Conservation (phyloP, 1,139 yeast species). For the Yamadazyma conglobata region DNA sequence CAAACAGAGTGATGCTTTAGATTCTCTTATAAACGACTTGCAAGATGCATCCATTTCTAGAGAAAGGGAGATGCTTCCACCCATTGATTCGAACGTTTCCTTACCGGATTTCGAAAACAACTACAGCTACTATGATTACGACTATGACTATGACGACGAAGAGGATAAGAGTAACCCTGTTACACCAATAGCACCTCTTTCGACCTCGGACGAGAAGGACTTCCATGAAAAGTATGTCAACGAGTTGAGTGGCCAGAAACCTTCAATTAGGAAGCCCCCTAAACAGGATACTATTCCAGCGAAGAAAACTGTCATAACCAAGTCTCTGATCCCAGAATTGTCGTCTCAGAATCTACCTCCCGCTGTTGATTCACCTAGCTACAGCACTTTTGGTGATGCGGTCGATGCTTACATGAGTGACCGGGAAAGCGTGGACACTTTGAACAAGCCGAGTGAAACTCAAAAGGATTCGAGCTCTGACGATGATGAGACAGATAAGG, state of each 20-base stretch:
- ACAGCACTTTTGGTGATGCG: slow-evolving; percentile 15
- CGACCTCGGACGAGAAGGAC: slow-evolving; percentile 19
- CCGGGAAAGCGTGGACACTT: slow-evolving; percentile 4
- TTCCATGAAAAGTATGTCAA: slow-evolving; percentile 30
- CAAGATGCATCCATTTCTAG: slow-evolving; percentile 21
- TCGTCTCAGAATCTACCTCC: slow-evolving; percentile 5
- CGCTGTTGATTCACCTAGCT: slow-evolving; percentile 13
- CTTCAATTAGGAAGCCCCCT: slow-evolving; percentile 25
- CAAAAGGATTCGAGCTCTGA: slow-evolving; percentile 17
- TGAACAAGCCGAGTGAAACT: slow-evolving; percentile 2
- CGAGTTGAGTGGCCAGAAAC: slow-evolving; percentile 27
- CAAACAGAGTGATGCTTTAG: slow-evolving; percentile 24
- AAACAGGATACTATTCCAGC: not conserved
- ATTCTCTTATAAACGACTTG: slow-evolving; percentile 36
- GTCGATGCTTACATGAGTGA: slow-evolving; percentile 21
- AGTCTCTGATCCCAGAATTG: not conserved
- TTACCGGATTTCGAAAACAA: slow-evolving; percentile 28
- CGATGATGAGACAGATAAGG: slow-evolving; percentile 3
- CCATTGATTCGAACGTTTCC: slow-evolving; percentile 22
- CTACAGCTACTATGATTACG: slow-evolving; percentile 17
- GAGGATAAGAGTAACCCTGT: slow-evolving; percentile 16
- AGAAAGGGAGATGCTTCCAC: slow-evolving; percentile 18
- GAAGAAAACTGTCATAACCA: not conserved
- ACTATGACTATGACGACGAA: slow-evolving; percentile 12
- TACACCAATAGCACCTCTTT: slow-evolving; percentile 31